phyloP scores from a whole-genome alignment of 106 monocot species.

The Dactylorhiza incarnata region DNA sequence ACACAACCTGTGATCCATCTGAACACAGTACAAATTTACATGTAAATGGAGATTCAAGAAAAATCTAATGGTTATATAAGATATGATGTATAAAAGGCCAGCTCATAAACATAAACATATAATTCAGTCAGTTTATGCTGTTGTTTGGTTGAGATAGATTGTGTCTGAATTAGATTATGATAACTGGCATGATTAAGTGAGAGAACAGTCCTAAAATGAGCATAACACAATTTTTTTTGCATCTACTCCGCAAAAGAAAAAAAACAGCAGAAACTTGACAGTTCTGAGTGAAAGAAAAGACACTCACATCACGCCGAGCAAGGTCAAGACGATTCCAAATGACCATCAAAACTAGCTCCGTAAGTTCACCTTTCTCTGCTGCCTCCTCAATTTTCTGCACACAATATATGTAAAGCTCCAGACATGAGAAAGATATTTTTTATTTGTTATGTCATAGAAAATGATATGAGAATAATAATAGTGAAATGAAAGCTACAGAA shows the following conservation, averaged over 20 bases:
- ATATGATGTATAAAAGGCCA: background rate
- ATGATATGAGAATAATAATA: background rate
- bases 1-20: no score
- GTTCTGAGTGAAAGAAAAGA: background rate
- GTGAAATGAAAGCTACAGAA: background rate
- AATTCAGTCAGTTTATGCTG: background rate
- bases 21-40: no score
- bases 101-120: background rate
- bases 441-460: background rate
- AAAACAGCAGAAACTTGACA: background rate
- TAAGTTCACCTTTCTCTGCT: slow-evolving; percentile 87
- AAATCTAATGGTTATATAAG: background rate
- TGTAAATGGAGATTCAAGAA: background rate
- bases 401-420: slow-evolving; percentile 5
- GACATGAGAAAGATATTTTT: background rate
- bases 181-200: background rate
- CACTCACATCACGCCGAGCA: slow-evolving; percentile 76
- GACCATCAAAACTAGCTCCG: slow-evolving; percentile 84
- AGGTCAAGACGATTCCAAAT: slow-evolving; percentile 93
- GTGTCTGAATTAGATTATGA: background rate
- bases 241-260: background rate
- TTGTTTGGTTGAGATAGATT: background rate
- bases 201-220: background rate
- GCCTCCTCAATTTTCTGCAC: slow-evolving; percentile 90
- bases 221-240: background rate